A percentile compares a stretch with the other conserved stretches of the same genome.
phyloP scores from a whole-genome alignment of 2,329 filamentous ascomycete species.

The Penicillium glabrum region DNA sequence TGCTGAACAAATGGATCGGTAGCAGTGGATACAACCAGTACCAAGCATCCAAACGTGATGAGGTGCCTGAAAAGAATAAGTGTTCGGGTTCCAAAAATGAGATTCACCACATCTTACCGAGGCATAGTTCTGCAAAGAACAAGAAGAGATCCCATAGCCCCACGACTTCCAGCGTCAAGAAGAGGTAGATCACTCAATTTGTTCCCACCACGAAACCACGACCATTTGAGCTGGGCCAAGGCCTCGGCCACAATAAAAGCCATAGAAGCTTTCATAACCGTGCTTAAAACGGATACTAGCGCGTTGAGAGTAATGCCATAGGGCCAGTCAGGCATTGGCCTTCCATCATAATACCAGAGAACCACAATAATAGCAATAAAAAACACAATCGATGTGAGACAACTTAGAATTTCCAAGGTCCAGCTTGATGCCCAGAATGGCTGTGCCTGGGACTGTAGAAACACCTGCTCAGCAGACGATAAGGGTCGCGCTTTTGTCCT shows the following conservation, averaged over 20 bases:
- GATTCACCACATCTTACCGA: constrained; percentile 15
- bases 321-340: constrained; percentile 32
- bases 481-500: constrained; percentile 13
- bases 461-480: constrained; percentile 14
- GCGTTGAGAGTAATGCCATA: constrained; percentile 35
- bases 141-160: constrained; percentile 28
- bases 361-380: constrained; percentile 36
- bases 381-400: constrained; percentile 30
- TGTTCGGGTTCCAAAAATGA: not conserved
- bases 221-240: constrained; percentile 37
- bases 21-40: constrained; percentile 27
- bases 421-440: constrained; percentile 20
- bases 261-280: constrained; percentile 31
- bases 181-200: constrained; percentile 31
- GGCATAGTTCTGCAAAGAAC: constrained; percentile 27
- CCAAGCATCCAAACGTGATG: constrained; percentile 28
- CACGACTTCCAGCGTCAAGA: constrained; percentile 36
- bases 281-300: constrained; percentile 30
- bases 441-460: constrained; percentile 13
- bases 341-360: constrained; percentile 27
- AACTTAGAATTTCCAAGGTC: constrained; percentile 22
- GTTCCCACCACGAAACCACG: constrained; percentile 30
- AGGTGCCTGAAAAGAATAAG: constrained; percentile 18
- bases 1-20: constrained; percentile 35
- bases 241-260: constrained; percentile 30